Percentiles rank a stretch among this genome's conserved stretches.
Conservation (phyloP, 257 asterid genomes). For the Anisodus acutangulus region DNA sequence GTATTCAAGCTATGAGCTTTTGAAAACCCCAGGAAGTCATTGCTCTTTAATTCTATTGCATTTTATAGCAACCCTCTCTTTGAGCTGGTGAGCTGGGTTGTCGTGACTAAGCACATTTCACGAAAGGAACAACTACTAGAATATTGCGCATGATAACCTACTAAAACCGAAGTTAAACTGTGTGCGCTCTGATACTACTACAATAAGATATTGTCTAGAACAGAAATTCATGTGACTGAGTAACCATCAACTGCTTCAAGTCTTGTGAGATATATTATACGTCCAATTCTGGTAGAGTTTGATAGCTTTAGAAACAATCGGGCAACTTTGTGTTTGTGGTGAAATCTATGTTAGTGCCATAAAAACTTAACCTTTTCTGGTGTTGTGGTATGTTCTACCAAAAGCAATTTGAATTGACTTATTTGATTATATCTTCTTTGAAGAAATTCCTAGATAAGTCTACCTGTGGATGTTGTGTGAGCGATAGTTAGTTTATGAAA, state of each 20-base stretch:
- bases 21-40: background rate
- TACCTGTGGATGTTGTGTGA: background rate
- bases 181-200: background rate
- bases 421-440: background rate
- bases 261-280: background rate
- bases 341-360: background rate
- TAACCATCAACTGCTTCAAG: background rate
- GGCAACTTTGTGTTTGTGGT: background rate
- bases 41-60: too few relatives aligned
- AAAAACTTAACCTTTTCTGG: background rate
- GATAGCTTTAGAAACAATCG: background rate
- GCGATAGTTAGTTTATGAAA: background rate
- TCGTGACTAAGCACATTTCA: background rate
- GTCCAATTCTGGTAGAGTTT: background rate
- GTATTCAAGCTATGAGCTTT: background rate
- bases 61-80: background rate
- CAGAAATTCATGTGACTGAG: background rate
- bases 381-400: background rate
- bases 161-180: background rate
- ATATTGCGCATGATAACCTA: background rate
- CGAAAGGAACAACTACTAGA: too few relatives aligned
- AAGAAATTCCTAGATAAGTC: background rate
- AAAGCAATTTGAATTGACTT: background rate
- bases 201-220: background rate
- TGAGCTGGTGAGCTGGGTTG: background rate